Conservation (phyloP, 441 rosid species). For the Euphorbia celastroides region DNA sequence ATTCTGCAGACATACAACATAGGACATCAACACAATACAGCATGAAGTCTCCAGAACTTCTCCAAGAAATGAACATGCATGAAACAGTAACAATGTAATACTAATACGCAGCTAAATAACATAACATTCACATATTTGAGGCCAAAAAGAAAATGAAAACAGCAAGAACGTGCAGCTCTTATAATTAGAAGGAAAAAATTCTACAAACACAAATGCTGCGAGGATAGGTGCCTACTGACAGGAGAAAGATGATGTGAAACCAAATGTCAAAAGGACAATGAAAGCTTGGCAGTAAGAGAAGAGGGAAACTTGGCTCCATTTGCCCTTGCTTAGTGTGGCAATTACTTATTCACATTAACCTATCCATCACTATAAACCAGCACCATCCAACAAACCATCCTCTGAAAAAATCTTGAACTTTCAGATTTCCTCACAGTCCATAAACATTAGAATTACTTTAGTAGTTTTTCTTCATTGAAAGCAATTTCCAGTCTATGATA, state of each 20-base stretch:
- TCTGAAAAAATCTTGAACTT: background rate
- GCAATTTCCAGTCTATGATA: background rate
- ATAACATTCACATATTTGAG: background rate
- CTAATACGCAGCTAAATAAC: background rate
- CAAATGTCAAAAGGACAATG: background rate
- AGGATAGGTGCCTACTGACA: no score
- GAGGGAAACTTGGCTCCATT: constrained; percentile 4
- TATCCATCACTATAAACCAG: background rate
- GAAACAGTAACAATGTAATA: background rate
- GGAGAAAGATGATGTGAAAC: background rate
- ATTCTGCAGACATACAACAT: constrained; percentile 41
- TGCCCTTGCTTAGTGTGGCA: background rate
- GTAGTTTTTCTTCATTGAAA: background rate
- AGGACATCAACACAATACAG: background rate
- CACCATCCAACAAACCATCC: background rate
- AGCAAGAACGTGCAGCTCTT: no score
- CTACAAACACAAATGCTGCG: no score
- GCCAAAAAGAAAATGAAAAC: background rate
- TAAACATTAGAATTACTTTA: background rate
- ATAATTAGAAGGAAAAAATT: no score
- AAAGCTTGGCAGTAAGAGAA: background rate
- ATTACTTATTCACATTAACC: background rate
- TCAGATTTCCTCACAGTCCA: no score
- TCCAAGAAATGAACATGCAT: background rate
- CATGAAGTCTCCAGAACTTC: background rate